phyloP scores from a whole-genome alignment of 495 filamentous ascomycete genomes.

The Penicillium coprophilum region DNA sequence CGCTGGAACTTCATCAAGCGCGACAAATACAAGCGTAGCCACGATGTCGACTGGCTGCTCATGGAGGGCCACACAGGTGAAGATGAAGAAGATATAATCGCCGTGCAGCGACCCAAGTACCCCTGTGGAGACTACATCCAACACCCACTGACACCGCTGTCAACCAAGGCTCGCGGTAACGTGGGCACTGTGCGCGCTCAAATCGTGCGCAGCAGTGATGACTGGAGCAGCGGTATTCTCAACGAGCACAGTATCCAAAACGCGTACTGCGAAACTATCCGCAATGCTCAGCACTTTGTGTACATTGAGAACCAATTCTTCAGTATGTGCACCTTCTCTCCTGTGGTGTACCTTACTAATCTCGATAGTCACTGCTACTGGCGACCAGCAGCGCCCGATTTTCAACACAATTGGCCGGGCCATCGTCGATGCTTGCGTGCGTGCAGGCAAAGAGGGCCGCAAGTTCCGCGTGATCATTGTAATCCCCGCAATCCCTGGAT shows the following conservation, averaged over 20 bases:
- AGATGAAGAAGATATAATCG: conserved; percentile 73
- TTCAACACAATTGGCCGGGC: conserved; percentile 83
- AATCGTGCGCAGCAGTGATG: conserved; percentile 78
- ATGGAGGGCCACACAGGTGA: conserved; percentile 77
- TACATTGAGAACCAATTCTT: conserved; percentile 99
- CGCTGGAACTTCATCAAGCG: conserved; percentile 97
- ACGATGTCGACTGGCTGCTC: conserved; percentile 76
- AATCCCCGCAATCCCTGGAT: conserved; percentile 89
- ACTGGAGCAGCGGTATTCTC: conserved; percentile 95
- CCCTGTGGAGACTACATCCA: conserved; percentile 83
- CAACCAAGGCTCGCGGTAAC: conserved; percentile 48
- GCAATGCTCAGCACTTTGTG: conserved; percentile 82
- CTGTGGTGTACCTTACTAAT: conserved; percentile 16
- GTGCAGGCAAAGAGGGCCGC: conserved; percentile 76
- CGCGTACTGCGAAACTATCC: conserved; percentile 82
- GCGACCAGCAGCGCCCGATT: conserved; percentile 78
- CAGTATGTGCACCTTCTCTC: conserved; percentile 42
- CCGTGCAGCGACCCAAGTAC: conserved; percentile 80
- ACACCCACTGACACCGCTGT: conserved; percentile 70
- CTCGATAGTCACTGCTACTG: conserved; percentile 76
- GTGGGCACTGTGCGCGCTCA: conserved; percentile 79
- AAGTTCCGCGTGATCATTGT: conserved; percentile 91
- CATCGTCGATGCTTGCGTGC: conserved; percentile 86
- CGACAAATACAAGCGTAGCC: conserved; percentile 92
- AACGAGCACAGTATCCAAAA: conserved; percentile 90